Evolutionary conservation across 352 stramenopile species (phyloP).

Genomic region (Halophytophthora batemanensis): DNA sequence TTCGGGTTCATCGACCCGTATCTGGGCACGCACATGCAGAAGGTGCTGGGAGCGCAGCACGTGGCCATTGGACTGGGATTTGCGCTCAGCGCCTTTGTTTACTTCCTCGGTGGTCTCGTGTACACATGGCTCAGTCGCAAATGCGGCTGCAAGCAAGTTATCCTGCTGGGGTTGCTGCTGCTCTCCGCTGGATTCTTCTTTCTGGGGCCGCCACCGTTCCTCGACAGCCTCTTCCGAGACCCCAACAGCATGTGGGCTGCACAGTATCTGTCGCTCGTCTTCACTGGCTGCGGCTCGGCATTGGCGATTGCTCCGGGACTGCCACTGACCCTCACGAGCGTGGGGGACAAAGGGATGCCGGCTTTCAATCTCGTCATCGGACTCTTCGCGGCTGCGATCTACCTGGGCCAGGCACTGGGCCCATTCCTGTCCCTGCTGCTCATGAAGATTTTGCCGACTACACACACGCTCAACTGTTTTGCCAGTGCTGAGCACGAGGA

Average conservation of each 20-base stretch:
- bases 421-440: constrained; percentile 53
- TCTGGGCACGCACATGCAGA: constrained; percentile 56
- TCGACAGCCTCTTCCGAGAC: constrained; percentile 37
- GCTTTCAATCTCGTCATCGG: constrained; percentile 64
- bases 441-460: constrained; percentile 43
- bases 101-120: constrained; percentile 51
- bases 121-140: constrained; percentile 63
- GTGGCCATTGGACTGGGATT: constrained; percentile 64
- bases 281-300: constrained; percentile 55
- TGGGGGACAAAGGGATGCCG: constrained; percentile 31
- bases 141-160: constrained; percentile 62
- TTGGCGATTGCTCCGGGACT: constrained; percentile 59
- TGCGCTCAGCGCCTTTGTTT: constrained; percentile 60
- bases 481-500: constrained; percentile 5
- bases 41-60: constrained; percentile 54
- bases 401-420: constrained; percentile 59
- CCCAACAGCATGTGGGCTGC: constrained; percentile 40
- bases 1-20: constrained; percentile 77
- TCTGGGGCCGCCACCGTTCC: constrained; percentile 53
- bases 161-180: constrained; percentile 48
- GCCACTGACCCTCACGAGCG: constrained; percentile 54
- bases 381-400: constrained; percentile 66
- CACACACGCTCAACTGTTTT: constrained; percentile 38
- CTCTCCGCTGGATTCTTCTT: constrained; percentile 56
- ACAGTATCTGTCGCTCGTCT: constrained; percentile 48